A percentile compares a stretch with the other conserved stretches of the same genome.
phyloP scores from a whole-genome alignment of 805 yeast genomes.

The Nakazawaea wyomingensis region DNA sequence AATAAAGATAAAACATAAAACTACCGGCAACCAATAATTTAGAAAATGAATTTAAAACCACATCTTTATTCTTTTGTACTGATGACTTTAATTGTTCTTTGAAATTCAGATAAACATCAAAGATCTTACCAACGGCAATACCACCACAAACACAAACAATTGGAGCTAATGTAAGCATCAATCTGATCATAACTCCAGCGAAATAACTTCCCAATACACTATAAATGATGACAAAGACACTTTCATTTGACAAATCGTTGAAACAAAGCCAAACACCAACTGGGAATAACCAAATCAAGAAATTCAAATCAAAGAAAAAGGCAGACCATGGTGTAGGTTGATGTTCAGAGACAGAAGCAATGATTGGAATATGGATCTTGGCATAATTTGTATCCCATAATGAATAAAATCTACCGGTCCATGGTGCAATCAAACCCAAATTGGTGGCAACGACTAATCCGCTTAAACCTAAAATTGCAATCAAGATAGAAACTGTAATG shows the following conservation, averaged over 20 bases:
- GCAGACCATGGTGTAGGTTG: constrained; percentile 99
- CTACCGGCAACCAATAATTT: constrained; percentile 59
- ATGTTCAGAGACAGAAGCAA: constrained; percentile 98
- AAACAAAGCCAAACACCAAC: constrained; percentile 91
- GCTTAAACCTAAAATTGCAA: constrained; percentile 58
- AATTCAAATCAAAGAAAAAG: constrained; percentile 88
- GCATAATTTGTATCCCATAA: constrained; percentile 98
- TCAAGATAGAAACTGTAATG: constrained; percentile 49
- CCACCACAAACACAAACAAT: constrained; percentile 92
- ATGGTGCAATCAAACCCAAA: constrained; percentile 93
- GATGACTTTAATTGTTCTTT: constrained; percentile 16
- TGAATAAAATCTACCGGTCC: constrained; percentile 99
- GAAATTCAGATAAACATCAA: constrained; percentile 76
- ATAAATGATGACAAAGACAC: constrained; percentile 87
- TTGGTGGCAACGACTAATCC: constrained; percentile 80
- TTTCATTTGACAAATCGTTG: constrained; percentile 87
- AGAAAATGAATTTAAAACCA: constrained; percentile 38
- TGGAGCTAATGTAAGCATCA: constrained; percentile 96
- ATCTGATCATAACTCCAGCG: constrained; percentile 98
- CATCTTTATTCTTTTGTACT: constrained; percentile 17
- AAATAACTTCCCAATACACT: constrained; percentile 92
- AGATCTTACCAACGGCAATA: constrained; percentile 76
- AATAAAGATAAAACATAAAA: constrained; percentile 65
- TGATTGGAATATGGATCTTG: constrained; percentile 95
- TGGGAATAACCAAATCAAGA: constrained; percentile 97